Conservation (phyloP, 768 basidiomycete species). For the Antrodiella citrinella region DNA sequence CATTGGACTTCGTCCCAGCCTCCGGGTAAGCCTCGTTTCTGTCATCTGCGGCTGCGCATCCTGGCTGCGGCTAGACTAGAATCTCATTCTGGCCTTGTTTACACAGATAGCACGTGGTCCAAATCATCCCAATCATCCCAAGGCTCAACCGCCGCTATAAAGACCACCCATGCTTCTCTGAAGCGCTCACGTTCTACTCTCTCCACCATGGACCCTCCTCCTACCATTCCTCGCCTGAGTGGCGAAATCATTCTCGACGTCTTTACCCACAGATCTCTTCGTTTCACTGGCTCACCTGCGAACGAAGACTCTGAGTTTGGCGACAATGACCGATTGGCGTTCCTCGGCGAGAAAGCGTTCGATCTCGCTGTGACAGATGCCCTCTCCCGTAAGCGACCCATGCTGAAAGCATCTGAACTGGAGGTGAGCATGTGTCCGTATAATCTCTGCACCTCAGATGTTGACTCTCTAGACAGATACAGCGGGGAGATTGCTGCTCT, state of each 20-base stretch:
- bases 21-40: not conserved
- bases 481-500: no score
- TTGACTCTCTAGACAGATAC: no score
- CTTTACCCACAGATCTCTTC: slow-evolving; percentile 61
- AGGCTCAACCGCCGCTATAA: slow-evolving; percentile 14
- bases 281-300: slow-evolving; percentile 21
- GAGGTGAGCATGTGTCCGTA: no score
- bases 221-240: slow-evolving; percentile 43
- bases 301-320: slow-evolving; percentile 39
- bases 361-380: slow-evolving; percentile 38
- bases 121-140: slow-evolving; percentile 4
- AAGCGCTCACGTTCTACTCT: slow-evolving; percentile 30
- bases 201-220: slow-evolving; percentile 17
- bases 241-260: slow-evolving; percentile 56
- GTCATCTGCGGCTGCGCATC: not conserved
- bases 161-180: slow-evolving; percentile 19
- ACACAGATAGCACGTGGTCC: slow-evolving; percentile 19
- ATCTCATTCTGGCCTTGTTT: slow-evolving; percentile 5
- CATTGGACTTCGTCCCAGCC: not conserved
- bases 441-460: no score
- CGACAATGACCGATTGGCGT: slow-evolving; percentile 50
- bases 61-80: not conserved
- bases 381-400: slow-evolving; percentile 18
- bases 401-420: slow-evolving; percentile 39
- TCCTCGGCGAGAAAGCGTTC: slow-evolving; percentile 46